Conservation (phyloP, 2,329 filamentous ascomycete genomes). For the Colletotrichum sp. region DNA sequence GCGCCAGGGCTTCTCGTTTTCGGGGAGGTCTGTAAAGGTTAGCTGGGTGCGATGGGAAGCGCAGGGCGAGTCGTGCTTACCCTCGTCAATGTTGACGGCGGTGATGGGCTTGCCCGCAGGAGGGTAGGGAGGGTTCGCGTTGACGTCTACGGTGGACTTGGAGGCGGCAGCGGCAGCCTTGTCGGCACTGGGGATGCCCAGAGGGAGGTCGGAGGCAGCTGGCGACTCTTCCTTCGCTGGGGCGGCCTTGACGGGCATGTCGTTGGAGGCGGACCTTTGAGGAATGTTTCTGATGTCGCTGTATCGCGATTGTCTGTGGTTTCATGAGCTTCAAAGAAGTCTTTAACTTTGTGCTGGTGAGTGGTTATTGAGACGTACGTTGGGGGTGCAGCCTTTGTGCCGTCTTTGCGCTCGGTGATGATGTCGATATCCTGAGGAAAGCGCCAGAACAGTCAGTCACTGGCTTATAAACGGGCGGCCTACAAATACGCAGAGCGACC, state of each 20-base stretch:
- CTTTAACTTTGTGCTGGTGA: background rate
- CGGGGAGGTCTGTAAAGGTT: slow-evolving; percentile 61
- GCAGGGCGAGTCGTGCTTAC: slow-evolving; percentile 34
- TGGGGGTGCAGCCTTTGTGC: slow-evolving; percentile 63
- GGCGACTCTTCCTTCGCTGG: slow-evolving; percentile 49
- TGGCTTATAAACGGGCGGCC: background rate
- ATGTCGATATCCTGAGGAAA: slow-evolving; percentile 66
- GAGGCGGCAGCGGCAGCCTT: slow-evolving; percentile 68
- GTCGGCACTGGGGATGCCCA: slow-evolving; percentile 48
- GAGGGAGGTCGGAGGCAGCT: slow-evolving; percentile 27
- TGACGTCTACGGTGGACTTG: slow-evolving; percentile 84
- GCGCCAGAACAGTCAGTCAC: background rate
- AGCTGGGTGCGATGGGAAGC: background rate
- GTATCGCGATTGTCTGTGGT: slow-evolving; percentile 62
- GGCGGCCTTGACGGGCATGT: slow-evolving; percentile 50
- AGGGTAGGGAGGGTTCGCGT: slow-evolving; percentile 81
- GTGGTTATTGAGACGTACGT: slow-evolving; percentile 46
- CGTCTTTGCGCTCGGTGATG: slow-evolving; percentile 70
- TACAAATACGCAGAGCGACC: background rate
- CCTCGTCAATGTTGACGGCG: slow-evolving; percentile 75
- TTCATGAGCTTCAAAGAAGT: background rate
- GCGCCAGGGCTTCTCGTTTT: slow-evolving; percentile 93
- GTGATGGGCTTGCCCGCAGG: slow-evolving; percentile 81
- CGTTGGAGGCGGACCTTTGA: slow-evolving; percentile 60
- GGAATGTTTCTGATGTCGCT: slow-evolving; percentile 71